Evolutionary conservation across 2,329 filamentous ascomycete genomes (phyloP).

Genomic region (Penicillium sp.): DNA sequence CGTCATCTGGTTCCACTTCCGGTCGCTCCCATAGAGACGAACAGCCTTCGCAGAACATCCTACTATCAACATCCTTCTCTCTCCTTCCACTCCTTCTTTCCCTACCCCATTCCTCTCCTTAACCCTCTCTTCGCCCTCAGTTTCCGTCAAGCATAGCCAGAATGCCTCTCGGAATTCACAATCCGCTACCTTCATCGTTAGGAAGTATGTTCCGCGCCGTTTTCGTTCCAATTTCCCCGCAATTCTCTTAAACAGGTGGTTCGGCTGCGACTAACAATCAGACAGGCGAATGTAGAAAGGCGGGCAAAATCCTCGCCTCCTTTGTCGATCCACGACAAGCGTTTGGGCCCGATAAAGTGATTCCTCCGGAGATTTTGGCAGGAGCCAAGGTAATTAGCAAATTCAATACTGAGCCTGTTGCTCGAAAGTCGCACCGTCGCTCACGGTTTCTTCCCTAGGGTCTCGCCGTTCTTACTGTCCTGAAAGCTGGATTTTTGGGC

Average conservation of each 20-base stretch:
- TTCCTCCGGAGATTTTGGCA: constrained; percentile 78
- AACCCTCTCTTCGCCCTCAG: no score
- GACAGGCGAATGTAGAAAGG: constrained; percentile 92
- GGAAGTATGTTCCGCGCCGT: constrained; percentile 34
- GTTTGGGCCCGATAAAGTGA: constrained; percentile 94
- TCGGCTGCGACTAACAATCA: constrained; percentile 28
- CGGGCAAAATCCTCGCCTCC: constrained; percentile 84
- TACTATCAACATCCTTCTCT: no score
- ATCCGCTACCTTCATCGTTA: constrained; percentile 43
- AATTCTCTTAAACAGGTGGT: no score
- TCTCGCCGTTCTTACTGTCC: constrained; percentile 42
- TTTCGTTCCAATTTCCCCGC: constrained; percentile 25
- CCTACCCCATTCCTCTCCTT: no score
- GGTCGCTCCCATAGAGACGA: no score
- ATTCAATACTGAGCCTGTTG: no score
- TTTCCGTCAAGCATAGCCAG: constrained; percentile 16
- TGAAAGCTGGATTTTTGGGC: constrained; percentile 45
- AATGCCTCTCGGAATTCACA: constrained; percentile 41
- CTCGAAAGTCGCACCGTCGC: no score
- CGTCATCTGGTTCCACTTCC: no score
- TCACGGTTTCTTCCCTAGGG: constrained; percentile 29
- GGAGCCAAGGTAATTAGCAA: constrained; percentile 92
- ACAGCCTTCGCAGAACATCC: no score
- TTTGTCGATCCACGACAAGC: constrained; percentile 90
- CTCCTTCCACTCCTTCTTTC: constrained; percentile 1